phyloP scores from a whole-genome alignment of 1,284 basidiomycete genomes.

The Serendipita sp. region DNA sequence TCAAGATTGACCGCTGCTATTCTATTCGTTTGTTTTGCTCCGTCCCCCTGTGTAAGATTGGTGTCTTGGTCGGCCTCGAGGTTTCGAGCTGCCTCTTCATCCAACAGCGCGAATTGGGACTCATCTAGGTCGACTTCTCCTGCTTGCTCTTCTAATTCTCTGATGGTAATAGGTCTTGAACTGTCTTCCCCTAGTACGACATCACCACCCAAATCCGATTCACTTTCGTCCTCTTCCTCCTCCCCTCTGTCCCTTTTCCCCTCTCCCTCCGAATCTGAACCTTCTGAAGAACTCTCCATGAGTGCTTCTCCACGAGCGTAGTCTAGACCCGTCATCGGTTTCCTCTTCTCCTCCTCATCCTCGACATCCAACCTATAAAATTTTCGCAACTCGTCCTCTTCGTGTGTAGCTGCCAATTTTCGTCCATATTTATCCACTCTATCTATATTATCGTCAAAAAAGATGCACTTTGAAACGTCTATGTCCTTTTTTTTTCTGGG shows the following conservation, averaged over 20 bases:
- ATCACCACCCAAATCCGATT: constrained; percentile 35
- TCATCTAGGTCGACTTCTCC: constrained; percentile 71
- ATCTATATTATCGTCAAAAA: constrained; percentile 22
- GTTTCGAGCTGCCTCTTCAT: constrained; percentile 52
- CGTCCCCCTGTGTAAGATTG: constrained; percentile 18
- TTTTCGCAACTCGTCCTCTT: constrained; percentile 61
- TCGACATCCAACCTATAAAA: constrained; percentile 68
- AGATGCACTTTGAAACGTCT: not conserved
- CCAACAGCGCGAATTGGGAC: constrained; percentile 49
- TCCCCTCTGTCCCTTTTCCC: constrained; percentile 17
- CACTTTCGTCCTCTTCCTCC: constrained; percentile 30
- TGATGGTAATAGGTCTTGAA: constrained; percentile 26
- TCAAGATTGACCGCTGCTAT: constrained; percentile 93
- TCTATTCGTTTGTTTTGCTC: constrained; percentile 44
- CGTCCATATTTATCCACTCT: constrained; percentile 90
- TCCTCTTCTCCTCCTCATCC: constrained; percentile 26
- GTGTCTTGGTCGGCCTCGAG: constrained; percentile 20
- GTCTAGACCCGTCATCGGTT: constrained; percentile 30
- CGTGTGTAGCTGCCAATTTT: constrained; percentile 48
- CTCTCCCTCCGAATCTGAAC: constrained; percentile 38
- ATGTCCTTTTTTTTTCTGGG: not conserved
- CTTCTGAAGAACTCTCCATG: constrained; percentile 73
- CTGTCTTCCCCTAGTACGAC: constrained; percentile 35
- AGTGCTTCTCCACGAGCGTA: constrained; percentile 82
- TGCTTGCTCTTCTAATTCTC: constrained; percentile 30